Evolutionary conservation across 2,329 filamentous ascomycete species (phyloP).

Genomic region (Diaporthe sp.): DNA sequence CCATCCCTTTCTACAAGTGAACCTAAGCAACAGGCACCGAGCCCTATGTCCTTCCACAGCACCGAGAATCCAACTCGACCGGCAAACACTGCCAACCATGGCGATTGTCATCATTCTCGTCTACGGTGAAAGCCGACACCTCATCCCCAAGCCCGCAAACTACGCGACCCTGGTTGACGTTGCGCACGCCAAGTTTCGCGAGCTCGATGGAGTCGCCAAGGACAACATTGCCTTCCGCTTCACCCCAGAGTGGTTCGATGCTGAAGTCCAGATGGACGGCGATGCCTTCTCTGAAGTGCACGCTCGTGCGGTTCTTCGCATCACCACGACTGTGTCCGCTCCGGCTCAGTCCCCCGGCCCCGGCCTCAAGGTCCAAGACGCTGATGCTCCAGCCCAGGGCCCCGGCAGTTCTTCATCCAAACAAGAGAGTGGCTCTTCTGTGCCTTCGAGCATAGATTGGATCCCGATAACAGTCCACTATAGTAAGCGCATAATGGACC

Average conservation of each 20-base stretch:
- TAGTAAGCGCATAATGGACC: background rate
- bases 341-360: background rate
- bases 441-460: background rate
- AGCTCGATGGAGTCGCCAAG: accelerated
- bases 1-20: background rate
- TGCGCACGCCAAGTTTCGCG: background rate
- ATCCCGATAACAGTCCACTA: background rate
- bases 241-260: background rate
- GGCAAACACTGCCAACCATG: background rate
- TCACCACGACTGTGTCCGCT: background rate
- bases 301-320: background rate
- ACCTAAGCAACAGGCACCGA: background rate
- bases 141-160: background rate
- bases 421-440: background rate
- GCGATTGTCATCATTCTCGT: background rate
- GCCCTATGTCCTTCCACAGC: background rate
- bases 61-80: background rate
- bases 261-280: background rate
- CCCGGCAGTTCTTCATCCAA: background rate
- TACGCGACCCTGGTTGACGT: background rate
- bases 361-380: background rate
- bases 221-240: background rate
- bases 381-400: background rate
- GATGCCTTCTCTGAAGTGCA: background rate
- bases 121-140: background rate